Conservation (phyloP, 768 basidiomycete species). For the Suillus fuscotomentosus region DNA sequence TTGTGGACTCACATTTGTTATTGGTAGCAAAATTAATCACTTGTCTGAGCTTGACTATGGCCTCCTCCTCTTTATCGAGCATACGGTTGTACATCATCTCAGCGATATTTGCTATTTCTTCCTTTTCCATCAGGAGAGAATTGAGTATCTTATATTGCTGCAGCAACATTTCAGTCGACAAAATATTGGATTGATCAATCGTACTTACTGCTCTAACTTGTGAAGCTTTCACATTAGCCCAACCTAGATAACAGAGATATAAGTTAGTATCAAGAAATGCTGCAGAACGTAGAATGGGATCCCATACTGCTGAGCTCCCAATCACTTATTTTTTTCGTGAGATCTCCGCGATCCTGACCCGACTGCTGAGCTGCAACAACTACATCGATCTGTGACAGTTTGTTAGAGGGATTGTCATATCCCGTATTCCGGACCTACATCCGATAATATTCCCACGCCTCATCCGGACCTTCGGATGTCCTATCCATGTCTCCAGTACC, state of each 20-base stretch:
- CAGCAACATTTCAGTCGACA: background rate
- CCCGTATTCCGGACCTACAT: too few species aligned
- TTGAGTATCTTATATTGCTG: slow-evolving; percentile 38
- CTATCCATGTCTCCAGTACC: too few species aligned
- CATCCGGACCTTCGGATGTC: too few species aligned
- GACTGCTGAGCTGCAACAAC: slow-evolving; percentile 24
- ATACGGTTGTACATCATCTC: slow-evolving; percentile 35
- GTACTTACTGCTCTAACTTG: slow-evolving; percentile 37
- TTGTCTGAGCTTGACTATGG: slow-evolving; percentile 35
- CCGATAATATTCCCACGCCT: too few species aligned
- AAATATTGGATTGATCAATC: background rate
- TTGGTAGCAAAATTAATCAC: slow-evolving; percentile 39
- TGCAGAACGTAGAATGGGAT: background rate
- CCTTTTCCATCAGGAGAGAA: slow-evolving; percentile 30
- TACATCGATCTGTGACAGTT: slow-evolving; percentile 34
- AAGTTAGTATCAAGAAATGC: background rate
- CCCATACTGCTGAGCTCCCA: slow-evolving; percentile 40
- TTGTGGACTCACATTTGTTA: slow-evolving; percentile 33
- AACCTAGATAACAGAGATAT: slow-evolving; percentile 19
- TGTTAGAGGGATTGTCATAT: too few species aligned
- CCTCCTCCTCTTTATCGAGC: slow-evolving; percentile 41
- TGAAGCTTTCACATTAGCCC: slow-evolving; percentile 31
- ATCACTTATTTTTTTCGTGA: slow-evolving; percentile 34
- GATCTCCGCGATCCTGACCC: slow-evolving; percentile 28
- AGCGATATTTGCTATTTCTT: slow-evolving; percentile 34